These are phyloP conservation scores for Hypomyces perniciosus DNA, from an alignment of 2,329 filamentous ascomycete genomes.

Conservation along the genomic window DNA sequence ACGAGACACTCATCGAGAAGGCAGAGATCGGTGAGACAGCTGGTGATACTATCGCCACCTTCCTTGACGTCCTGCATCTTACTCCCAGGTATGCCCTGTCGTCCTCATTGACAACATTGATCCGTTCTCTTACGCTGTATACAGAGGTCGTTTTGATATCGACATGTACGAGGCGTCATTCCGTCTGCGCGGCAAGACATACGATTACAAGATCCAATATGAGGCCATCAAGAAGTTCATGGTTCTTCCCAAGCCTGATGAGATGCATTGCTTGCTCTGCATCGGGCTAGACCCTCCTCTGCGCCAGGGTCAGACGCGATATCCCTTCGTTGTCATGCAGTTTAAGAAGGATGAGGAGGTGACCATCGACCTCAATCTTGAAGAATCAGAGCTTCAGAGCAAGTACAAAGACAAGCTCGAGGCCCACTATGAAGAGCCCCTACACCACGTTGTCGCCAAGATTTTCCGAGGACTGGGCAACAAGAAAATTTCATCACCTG, in stretches of 20 bases:
- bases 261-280: constrained; percentile 89
- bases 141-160: constrained; percentile 96
- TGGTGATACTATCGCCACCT: constrained; percentile 96
- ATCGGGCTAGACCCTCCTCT: constrained; percentile 92
- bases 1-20: constrained; percentile 96
- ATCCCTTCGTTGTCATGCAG: constrained; percentile 98
- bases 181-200: constrained; percentile 94
- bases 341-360: constrained; percentile 98
- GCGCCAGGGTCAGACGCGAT: constrained; percentile 93
- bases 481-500: constrained; percentile 91
- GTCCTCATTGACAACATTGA: not conserved
- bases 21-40: constrained; percentile 98
- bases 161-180: constrained; percentile 99
- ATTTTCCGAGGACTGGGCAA: constrained; percentile 92
- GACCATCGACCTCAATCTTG: constrained; percentile 92
- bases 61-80: constrained; percentile 92
- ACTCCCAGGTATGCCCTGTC: constrained; percentile 65
- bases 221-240: constrained; percentile 98
- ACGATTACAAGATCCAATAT: constrained; percentile 99
- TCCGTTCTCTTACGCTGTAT: constrained; percentile 5
- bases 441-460: constrained; percentile 88
- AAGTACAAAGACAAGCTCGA: constrained; percentile 87
- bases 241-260: constrained; percentile 96
- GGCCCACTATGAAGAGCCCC: constrained; percentile 85
- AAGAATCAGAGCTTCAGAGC: constrained; percentile 75